phyloP scores from a whole-genome alignment of 2,329 filamentous ascomycete species.

The Pyricularia grisea region DNA sequence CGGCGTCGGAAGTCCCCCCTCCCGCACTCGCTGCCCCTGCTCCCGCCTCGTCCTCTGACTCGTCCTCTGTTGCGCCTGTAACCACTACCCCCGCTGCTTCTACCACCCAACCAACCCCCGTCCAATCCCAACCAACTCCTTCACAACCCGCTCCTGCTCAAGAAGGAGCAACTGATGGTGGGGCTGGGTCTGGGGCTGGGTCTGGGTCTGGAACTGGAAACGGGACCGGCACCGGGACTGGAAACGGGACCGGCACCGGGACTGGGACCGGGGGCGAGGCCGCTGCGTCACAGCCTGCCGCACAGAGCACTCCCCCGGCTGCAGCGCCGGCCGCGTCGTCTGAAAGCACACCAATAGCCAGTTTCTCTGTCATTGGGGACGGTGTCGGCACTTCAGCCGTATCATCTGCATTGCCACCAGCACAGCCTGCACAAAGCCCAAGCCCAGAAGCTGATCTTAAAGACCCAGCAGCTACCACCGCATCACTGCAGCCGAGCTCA shows the following conservation, averaged over 20 bases:
- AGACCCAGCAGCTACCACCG: neutral
- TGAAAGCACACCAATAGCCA: neutral
- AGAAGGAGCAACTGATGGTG: neutral
- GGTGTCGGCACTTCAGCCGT: neutral
- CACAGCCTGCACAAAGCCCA: constrained; percentile 7
- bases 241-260: no score
- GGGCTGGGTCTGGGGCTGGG: neutral
- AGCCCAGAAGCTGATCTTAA: neutral
- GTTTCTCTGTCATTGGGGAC: neutral
- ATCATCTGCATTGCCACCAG: neutral
- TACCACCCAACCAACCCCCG: neutral
- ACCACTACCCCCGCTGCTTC: neutral
- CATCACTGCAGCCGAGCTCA: neutral
- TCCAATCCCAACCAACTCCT: neutral
- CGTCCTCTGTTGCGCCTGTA: neutral
- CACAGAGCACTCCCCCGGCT: neutral
- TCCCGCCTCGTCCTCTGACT: neutral
- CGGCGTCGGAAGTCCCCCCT: neutral
- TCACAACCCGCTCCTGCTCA: neutral
- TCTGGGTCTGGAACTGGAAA: no score
- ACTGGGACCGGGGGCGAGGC: neutral
- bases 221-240: no score
- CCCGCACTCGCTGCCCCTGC: neutral
- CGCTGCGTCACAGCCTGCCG: neutral
- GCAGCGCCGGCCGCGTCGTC: neutral